Evolutionary conservation across 2,329 filamentous ascomycete species (phyloP), one percentile per base, ranked within the genome.

Genomic region (Xylaria sp.): DNA sequence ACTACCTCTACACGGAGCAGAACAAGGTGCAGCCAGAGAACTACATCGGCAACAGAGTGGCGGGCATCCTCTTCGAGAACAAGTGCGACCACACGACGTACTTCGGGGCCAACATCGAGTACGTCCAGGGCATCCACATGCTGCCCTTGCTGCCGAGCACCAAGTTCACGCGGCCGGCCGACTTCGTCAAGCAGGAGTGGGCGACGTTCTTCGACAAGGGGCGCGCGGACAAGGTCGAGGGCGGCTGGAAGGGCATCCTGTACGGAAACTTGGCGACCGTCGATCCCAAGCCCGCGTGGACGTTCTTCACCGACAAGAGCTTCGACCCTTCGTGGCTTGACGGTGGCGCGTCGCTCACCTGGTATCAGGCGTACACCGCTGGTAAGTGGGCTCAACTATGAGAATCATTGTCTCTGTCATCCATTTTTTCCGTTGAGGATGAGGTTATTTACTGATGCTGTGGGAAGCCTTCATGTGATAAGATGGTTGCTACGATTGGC

Each of bases 61-160:
- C 85, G 2, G 88, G 88, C 5, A 91, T 91, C 71, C 78, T 97
- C 9, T 98, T 98, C 76, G 95, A 98, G 81, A 98, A 98, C 84
- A 98, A 98, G 82, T 87, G 94, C 63, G 93, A 98, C 79, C 93
- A 98, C 80, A 91, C 92, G 3, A 98, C 95, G 0, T 98, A 93
- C 81, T 98, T 98, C 76, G 93, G 93, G 54, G 79, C 83, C 60
- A 88, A 90, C 66, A 86, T 88, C 13, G 91, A 95, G 80, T 93
- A 89, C 74, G 87, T 97, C 69, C 82, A 88, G 75, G 92, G 92
- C 66, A 92, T 92, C 70, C 90, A 93, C 80, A 92, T 93, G 90
- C 82, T 92, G 27, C 91, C 91, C 5, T 79, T 92, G 32, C 83
- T 88, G 54, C 89, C 91, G 1, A 76, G 80, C 64, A 91, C 91